Base-by-base conservation (phyloP, 179 eudicot species). In the Silene vulgaris region DNA sequence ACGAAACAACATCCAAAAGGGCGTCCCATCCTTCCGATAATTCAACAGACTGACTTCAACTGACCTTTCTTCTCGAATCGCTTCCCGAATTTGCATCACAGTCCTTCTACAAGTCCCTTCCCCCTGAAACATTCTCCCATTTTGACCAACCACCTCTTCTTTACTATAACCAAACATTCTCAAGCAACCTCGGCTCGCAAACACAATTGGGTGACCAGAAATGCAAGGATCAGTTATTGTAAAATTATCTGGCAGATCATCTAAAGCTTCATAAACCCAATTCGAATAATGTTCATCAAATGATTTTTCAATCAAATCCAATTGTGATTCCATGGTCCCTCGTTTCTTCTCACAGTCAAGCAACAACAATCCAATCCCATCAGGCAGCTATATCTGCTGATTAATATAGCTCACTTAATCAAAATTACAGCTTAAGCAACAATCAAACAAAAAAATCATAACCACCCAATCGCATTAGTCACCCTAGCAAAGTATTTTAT, bases 111-210 rank as follows among this genome's bases (percentile, higher is more conserved):
- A 76, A 43, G 98, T 93, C 61, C 74, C 83, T 16, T 88, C 80
- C 19, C 98, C 97, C 75, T 91, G 98, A 73, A 91, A 93, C 80
- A 90, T 81, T 84, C 93, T 90, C 78, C 96, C 96, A 77, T 90
- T 93, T 72, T 76, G 88, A 60, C 98, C 97, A 62, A 93, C 71
- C 45, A 91, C 98, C 77, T 91, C 97, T 8, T 87, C 87, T 76
- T 69, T 87, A 1, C 86, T 84, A 76, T 93, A 93, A 74, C 97
- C 97, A 20, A 80, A 87, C 91, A 88, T 86, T 72, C 90, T 87
- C 88, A 91, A 78, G 79, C 88, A 91, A 37, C 93, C 97, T 12
- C 65, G 74, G 40, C 96, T 91, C 29, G 88, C 98, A 76, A 89
- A 93, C 26, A 93, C 96, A 78, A 91, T 91, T 0, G 98, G 97